Percentiles rank a stretch among this genome's conserved stretches.
Evolutionary conservation across 306 rosid species (phyloP).

Genomic region (Malus fusca): DNA sequence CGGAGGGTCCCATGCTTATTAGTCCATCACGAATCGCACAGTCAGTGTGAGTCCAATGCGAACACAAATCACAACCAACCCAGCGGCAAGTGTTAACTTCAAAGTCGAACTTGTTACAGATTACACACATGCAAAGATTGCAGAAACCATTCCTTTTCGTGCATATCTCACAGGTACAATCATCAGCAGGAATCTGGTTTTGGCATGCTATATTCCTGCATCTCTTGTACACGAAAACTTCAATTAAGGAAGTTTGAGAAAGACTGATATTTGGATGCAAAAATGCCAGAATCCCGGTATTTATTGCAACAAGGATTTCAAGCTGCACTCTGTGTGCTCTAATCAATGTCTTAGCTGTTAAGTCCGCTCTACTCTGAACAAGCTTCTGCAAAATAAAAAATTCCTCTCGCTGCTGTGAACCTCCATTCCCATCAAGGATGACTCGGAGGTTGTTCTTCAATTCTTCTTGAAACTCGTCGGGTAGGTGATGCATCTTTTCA

Average conservation of each 20-base stretch:
- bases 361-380: conserved; percentile 77
- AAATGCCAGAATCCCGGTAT: conserved; percentile 91
- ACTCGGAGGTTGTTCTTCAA: conserved; percentile 65
- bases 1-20: conserved; percentile 68
- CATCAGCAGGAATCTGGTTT: conserved; percentile 92
- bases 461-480: conserved; percentile 75
- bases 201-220: conserved; percentile 93
- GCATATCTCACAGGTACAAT: conserved; percentile 89
- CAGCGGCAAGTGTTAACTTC: conserved; percentile 98
- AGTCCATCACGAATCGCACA: conserved; percentile 94
- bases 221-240: conserved; percentile 79
- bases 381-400: conserved; percentile 76
- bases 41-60: conserved; percentile 99
- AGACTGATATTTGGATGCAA: conserved; percentile 89
- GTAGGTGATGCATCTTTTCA: conserved; percentile 80
- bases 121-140: conserved; percentile 96
- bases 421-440: conserved; percentile 86
- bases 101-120: conserved; percentile 96
- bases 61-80: conserved; percentile 94
- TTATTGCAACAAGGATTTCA: conserved; percentile 86
- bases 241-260: conserved; percentile 76
- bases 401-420: conserved; percentile 78
- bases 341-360: conserved; percentile 76
- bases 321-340: conserved; percentile 91
- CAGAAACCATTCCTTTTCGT: conserved; percentile 83